Base-by-base conservation (phyloP, 2,329 filamentous ascomycete species). In the Colletotrichum shisoi region DNA sequence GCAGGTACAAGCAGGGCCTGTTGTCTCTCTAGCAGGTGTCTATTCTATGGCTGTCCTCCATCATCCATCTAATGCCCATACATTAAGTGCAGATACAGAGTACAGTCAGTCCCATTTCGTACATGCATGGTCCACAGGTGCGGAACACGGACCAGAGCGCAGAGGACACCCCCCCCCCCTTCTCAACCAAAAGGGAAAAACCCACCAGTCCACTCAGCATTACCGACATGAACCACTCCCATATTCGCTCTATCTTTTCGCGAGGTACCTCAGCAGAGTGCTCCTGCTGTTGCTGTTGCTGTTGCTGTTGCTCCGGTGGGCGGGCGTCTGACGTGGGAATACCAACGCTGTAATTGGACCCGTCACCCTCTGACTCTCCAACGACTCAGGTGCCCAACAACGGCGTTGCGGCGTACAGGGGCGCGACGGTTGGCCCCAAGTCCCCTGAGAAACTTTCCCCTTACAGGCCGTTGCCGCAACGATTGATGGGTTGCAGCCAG, bases 381-480 rank as follows among this genome's bases (percentile, higher is more conserved):
- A 24, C 40, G 21, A 39, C 44, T 53, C 61, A 40, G 64, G 24
- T 24, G 34, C 57, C 46, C 24, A 57, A 46, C 54, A 34, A 54
- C 46, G 54, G 40, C 54, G 64, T 59, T 54, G 54, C 54, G 54
- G 54, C 54, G 27, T 45, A 59, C 61, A 64, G 61, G 53, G 64
- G 61, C 48, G 21, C 39, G 34, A 56, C 54, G 27, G 54, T 67
- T 64, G 61, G 37, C 40, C 48, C 61, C 54, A 31, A 45, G 19
- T 54, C 48, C 48, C 61, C 49, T 54, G n/a, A 54, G 46, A 59
- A 45, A 46, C 42, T 56, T 39, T 13, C 34, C 64, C 27, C 61
- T 67, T 59, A 59, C 64, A 59, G 60, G 53, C 48, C 46, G 64
- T 67, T 64, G 64, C 64, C 64, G 61, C 48, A 64, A 64, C 61